phyloP scores from a whole-genome alignment of 2,329 filamentous ascomycete genomes.

The Trichoderma sp. region DNA sequence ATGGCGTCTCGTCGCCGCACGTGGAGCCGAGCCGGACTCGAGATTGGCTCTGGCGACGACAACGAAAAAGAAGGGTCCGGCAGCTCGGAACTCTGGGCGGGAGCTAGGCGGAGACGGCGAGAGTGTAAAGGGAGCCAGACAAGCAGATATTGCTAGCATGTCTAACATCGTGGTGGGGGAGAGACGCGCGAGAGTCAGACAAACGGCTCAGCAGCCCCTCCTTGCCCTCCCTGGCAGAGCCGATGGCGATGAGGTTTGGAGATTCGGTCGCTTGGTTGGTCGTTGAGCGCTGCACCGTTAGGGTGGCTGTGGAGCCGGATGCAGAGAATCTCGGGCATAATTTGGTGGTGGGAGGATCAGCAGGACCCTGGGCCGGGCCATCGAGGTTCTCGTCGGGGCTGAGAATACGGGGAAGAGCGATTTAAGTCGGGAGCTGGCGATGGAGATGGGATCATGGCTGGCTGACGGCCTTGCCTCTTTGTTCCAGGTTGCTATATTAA shows the following conservation, averaged over 20 bases:
- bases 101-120: neutral
- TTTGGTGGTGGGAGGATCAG: neutral
- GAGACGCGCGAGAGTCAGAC: neutral
- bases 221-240: neutral
- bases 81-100: constrained; percentile 1
- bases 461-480: neutral
- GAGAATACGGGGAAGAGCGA: constrained; percentile 5
- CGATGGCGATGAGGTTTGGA: constrained; percentile 4
- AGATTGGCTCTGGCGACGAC: constrained; percentile 24
- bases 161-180: neutral
- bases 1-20: constrained; percentile 26
- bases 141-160: neutral
- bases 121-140: neutral
- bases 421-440: neutral
- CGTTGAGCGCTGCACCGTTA: neutral
- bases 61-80: constrained; percentile 3
- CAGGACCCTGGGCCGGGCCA: neutral
- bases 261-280: constrained; percentile 7
- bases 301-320: neutral
- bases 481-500: neutral
- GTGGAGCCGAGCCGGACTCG: constrained; percentile 22
- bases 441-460: neutral
- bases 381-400: neutral
- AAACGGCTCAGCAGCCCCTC: constrained; percentile 12
- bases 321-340: constrained; percentile 3